Evolutionary conservation across 1,284 basidiomycete genomes (phyloP).

Genomic region (Vanrija sp.): DNA sequence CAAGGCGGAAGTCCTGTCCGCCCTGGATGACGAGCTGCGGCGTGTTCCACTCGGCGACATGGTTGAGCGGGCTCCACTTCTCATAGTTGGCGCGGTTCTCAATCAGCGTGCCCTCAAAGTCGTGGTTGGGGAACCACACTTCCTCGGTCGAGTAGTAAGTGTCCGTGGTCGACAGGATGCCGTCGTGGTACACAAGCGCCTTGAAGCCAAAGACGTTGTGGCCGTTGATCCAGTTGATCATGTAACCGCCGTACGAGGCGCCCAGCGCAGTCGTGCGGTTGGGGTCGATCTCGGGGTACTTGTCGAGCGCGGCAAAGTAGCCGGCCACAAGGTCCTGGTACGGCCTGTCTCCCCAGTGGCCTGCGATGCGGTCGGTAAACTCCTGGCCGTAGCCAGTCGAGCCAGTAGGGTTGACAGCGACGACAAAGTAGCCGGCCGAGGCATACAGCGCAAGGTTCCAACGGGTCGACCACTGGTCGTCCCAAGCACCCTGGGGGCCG

Average conservation of each 20-base stretch:
- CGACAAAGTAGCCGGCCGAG: conserved; percentile 64
- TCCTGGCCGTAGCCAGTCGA: conserved; percentile 85
- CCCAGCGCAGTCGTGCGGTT: conserved; percentile 67
- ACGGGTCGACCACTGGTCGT: conserved; percentile 74
- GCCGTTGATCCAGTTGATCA: conserved; percentile 82
- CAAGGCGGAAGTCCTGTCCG: conserved; percentile 76
- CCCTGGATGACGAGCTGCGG: conserved; percentile 81
- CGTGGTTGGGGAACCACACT: conserved; percentile 36
- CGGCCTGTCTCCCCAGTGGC: conserved; percentile 54
- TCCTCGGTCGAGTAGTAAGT: conserved; percentile 71
- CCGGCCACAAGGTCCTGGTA: conserved; percentile 74
- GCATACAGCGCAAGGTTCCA: conserved; percentile 73
- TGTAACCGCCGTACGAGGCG: conserved; percentile 51
- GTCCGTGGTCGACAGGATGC: conserved; percentile 58
- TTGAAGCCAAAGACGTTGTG: conserved; percentile 86
- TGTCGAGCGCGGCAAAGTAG: conserved; percentile 65
- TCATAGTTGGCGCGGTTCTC: conserved; percentile 36
- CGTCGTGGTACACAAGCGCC: conserved; percentile 81
- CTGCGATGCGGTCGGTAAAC: conserved; percentile 64
- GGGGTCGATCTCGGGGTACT: conserved; percentile 75
- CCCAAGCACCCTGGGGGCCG: conserved; percentile 63
- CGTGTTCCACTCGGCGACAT: conserved; percentile 76
- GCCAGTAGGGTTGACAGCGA: conserved; percentile 83
- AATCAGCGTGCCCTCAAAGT: conserved; percentile 27
- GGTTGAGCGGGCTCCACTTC: conserved; percentile 62